phyloP scores from a whole-genome alignment of 805 yeast species.

The Torulaspora delbrueckii region DNA sequence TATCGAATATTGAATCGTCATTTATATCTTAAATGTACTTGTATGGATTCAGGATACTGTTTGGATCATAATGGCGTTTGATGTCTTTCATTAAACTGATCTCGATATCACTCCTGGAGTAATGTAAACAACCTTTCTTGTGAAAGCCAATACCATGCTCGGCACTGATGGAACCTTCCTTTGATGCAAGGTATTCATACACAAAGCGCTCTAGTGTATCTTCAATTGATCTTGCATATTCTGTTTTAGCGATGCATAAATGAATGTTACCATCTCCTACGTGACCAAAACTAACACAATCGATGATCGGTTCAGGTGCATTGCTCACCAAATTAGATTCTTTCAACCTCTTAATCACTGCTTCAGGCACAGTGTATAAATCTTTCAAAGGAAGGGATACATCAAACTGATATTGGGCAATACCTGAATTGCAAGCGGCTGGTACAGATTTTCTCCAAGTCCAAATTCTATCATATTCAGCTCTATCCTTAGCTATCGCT shows the following conservation, averaged over 20 bases:
- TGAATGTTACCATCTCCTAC: conserved; percentile 91
- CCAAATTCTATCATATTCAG: conserved; percentile 75
- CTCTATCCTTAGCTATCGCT: conserved; percentile 84
- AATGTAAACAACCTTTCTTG: conserved; percentile 76
- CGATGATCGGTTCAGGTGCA: conserved; percentile 67
- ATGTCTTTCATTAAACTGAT: conserved; percentile 64
- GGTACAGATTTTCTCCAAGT: conserved; percentile 85
- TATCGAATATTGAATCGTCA: no score
- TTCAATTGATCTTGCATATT: conserved; percentile 70
- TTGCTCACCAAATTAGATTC: conserved; percentile 55
- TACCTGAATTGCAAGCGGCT: conserved; percentile 71
- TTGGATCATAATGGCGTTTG: conserved; percentile 74
- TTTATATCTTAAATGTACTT: conserved; percentile 51
- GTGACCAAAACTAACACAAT: conserved; percentile 91
- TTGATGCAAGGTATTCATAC: conserved; percentile 71
- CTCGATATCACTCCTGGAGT: conserved; percentile 66
- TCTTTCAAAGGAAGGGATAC: conserved; percentile 76
- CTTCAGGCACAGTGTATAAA: conserved; percentile 70
- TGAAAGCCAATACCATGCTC: conserved; percentile 94
- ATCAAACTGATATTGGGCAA: conserved; percentile 91
- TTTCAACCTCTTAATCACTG: conserved; percentile 50
- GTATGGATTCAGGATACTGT: conserved; percentile 83
- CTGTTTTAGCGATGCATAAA: conserved; percentile 77
- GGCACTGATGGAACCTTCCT: conserved; percentile 79
- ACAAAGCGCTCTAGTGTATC: conserved; percentile 79